Conservation (phyloP, 495 filamentous ascomycete species). For the Daldinia bambusicola region DNA sequence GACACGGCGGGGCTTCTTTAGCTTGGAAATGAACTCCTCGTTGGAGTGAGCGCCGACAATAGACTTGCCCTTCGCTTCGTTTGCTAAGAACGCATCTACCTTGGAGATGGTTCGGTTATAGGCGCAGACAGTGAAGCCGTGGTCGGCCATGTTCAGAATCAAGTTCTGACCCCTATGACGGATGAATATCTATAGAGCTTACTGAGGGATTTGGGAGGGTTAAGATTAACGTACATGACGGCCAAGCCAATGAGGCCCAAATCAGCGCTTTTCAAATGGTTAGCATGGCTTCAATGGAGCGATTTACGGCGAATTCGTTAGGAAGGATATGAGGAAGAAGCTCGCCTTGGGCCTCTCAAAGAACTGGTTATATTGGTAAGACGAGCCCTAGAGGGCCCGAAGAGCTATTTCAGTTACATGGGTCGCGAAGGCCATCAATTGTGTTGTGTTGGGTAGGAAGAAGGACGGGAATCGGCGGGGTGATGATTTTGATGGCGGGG, state of each 20-base stretch:
- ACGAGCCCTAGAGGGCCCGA: slow-evolving; percentile 79
- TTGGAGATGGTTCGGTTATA: slow-evolving; percentile 98
- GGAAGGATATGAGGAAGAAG: slow-evolving; percentile 48
- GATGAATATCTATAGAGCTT: slow-evolving; percentile 28
- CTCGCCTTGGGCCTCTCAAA: slow-evolving; percentile 61
- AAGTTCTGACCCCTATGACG: slow-evolving; percentile 78
- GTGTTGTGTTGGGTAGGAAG: neutral
- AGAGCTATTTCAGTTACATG: slow-evolving; percentile 60
- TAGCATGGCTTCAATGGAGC: slow-evolving; percentile 55
- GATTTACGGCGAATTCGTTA: slow-evolving; percentile 27
- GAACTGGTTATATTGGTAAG: slow-evolving; percentile 82
- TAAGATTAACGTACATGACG: slow-evolving; percentile 77
- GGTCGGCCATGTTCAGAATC: slow-evolving; percentile 97
- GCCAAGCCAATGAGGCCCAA: slow-evolving; percentile 99
- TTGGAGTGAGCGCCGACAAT: slow-evolving; percentile 93
- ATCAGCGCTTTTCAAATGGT: slow-evolving; percentile 71
- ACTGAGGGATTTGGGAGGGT: slow-evolving; percentile 17
- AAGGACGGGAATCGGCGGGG: slow-evolving; percentile 30
- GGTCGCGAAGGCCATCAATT: slow-evolving; percentile 26
- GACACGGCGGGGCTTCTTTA: slow-evolving; percentile 94
- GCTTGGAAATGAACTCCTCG: slow-evolving; percentile 92
- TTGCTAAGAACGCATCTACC: slow-evolving; percentile 93
- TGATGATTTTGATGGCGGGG: slow-evolving; percentile 37
- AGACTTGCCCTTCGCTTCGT: slow-evolving; percentile 94
- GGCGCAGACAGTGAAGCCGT: slow-evolving; percentile 94